Percentiles rank a stretch among this genome's conserved stretches.
Conservation (phyloP, 768 basidiomycete species). For the Pleurotus tuoliensis region DNA sequence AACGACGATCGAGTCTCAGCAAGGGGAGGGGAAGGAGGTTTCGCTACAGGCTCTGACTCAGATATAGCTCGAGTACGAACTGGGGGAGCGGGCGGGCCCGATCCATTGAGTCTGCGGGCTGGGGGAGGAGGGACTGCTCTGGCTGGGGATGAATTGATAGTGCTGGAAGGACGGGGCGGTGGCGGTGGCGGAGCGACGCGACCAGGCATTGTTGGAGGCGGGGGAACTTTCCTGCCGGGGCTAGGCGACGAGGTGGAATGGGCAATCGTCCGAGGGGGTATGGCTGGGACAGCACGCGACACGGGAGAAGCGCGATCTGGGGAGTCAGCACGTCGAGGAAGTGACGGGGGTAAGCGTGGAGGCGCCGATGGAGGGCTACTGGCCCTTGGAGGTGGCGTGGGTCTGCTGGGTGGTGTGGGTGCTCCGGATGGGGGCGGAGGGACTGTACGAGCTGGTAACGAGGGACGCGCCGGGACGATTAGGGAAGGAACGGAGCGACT, state of each 20-base stretch:
- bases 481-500: constrained; percentile 11
- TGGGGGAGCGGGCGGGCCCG: constrained; percentile 25
- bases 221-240: constrained; percentile 26
- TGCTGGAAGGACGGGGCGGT: constrained; percentile 37
- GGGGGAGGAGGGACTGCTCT: constrained; percentile 42
- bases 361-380: constrained; percentile 25
- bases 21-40: constrained; percentile 26
- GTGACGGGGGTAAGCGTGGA: constrained; percentile 28
- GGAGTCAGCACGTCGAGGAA: constrained; percentile 8
- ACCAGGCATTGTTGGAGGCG: constrained; percentile 31
- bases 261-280: constrained; percentile 25
- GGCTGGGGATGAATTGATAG: constrained; percentile 22
- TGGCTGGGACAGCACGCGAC: constrained; percentile 23
- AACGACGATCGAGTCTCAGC: constrained; percentile 24
- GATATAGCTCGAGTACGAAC: constrained; percentile 42
- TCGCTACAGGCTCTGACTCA: constrained; percentile 31
- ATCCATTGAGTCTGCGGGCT: constrained; percentile 16
- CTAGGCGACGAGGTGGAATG: constrained; percentile 20
- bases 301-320: constrained; percentile 14
- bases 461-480: constrained; percentile 29
- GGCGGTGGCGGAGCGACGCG: constrained; percentile 42
- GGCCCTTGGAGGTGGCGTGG: constrained; percentile 15
- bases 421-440: constrained; percentile 33
- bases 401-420: constrained; percentile 21
- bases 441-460: constrained; percentile 38